Conservation (phyloP, 306 rosid genomes). For the Psophocarpus tetragonolobus region DNA sequence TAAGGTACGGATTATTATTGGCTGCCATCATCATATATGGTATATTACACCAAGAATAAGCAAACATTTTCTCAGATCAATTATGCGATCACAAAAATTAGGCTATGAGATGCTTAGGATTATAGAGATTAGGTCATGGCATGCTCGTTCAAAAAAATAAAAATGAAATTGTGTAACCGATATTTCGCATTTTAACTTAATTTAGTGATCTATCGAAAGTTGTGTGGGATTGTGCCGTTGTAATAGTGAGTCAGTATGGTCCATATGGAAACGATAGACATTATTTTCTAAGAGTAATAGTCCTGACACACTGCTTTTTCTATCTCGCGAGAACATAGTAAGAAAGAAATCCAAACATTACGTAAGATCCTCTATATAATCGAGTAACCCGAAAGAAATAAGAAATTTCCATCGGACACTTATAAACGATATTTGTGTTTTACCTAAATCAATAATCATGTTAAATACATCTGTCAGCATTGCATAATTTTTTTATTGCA, state of each 20-base stretch:
- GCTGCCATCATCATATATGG: constrained; percentile 1
- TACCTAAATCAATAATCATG: not conserved
- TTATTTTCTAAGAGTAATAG: not conserved
- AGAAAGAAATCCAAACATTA: not conserved
- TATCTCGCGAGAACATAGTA: constrained; percentile 23
- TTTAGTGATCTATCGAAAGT: too few relatives aligned
- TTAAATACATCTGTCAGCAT: not conserved
- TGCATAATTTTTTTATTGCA: not conserved
- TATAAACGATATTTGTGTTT: not conserved
- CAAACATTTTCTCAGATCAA: not conserved
- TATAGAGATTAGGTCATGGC: not conserved
- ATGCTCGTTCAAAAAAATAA: not conserved
- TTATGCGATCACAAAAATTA: not conserved
- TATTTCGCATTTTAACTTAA: too few relatives aligned
- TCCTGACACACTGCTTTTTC: constrained; percentile 8
- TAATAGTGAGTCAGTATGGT: not conserved
- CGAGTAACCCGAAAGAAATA: not conserved
- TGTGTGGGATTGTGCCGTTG: not conserved
- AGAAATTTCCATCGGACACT: constrained; percentile 1
- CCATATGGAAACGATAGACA: not conserved
- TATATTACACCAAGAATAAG: not conserved
- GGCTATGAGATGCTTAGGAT: not conserved
- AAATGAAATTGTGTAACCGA: too few relatives aligned
- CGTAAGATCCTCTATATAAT: not conserved
- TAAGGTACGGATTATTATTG: not conserved